These are phyloP conservation scores for Bruguiera gymnorhiza DNA, from an alignment of 345 rosid genomes.

Conservation along the genomic window DNA sequence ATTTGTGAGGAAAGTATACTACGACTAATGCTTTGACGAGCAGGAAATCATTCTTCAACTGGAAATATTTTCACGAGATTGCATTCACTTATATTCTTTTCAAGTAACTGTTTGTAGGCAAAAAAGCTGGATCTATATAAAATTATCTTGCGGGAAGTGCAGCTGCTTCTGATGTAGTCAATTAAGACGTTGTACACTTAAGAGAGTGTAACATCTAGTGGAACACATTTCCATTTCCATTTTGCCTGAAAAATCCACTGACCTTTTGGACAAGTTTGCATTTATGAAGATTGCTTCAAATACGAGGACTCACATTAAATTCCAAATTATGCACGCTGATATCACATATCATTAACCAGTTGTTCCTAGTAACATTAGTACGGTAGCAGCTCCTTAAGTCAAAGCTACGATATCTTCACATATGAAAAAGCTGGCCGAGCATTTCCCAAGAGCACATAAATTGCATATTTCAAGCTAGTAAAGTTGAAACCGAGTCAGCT, in stretches of 20 bases:
- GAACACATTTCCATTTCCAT: too few relatives aligned
- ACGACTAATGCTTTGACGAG: constrained; percentile 35
- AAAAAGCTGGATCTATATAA: constrained; percentile 1
- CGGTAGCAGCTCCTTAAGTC: not conserved
- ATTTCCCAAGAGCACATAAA: not conserved
- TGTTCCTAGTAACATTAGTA: too few relatives aligned
- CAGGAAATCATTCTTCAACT: not conserved
- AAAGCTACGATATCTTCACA: not conserved
- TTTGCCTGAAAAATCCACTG: too few relatives aligned
- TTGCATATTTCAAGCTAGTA: not conserved
- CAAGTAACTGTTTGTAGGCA: not conserved
- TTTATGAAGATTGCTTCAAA: too few relatives aligned
- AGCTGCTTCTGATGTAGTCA: not conserved
- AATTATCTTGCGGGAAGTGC: constrained; percentile 3
- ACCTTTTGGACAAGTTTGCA: too few relatives aligned
- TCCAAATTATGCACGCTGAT: not conserved
- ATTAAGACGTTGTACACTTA: too few relatives aligned
- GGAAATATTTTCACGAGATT: not conserved
- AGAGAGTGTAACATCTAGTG: too few relatives aligned
- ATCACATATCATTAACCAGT: too few relatives aligned
- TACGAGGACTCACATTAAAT: not conserved
- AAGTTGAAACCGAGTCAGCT: constrained; percentile 11
- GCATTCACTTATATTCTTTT: constrained; percentile 8
- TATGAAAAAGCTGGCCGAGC: not conserved
- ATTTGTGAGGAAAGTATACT: constrained; percentile 57